phyloP scores from a whole-genome alignment of 306 rosid species.

The Lagenaria siceraria region DNA sequence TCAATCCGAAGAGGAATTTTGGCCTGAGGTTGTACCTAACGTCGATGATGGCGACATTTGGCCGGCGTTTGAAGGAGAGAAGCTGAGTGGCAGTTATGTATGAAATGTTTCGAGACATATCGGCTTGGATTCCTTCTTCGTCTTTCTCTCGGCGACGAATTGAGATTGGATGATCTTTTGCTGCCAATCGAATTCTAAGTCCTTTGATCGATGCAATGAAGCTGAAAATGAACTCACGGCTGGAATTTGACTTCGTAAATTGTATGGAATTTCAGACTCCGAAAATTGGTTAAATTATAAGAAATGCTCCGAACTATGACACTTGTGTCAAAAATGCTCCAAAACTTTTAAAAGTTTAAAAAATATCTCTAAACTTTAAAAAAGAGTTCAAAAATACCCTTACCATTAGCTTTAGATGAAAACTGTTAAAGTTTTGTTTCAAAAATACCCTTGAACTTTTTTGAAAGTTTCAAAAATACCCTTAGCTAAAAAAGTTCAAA shows the following conservation, averaged over 20 bases:
- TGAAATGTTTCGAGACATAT: constrained; percentile 20
- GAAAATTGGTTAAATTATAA: too few species aligned
- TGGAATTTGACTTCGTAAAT: not conserved
- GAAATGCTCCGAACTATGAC: too few species aligned
- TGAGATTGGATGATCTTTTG: not conserved
- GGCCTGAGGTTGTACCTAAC: constrained; percentile 7
- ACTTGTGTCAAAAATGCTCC: too few species aligned
- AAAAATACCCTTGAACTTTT: too few species aligned
- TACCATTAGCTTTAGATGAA: too few species aligned
- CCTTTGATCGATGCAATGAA: not conserved
- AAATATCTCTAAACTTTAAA: too few species aligned
- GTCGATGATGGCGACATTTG: constrained; percentile 11
- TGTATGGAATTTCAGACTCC: not conserved
- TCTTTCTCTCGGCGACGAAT: not conserved
- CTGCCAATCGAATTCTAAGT: not conserved
- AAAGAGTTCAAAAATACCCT: too few species aligned
- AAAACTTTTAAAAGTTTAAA: too few species aligned
- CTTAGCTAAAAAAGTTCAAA: too few species aligned
- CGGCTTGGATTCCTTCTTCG: not conserved
- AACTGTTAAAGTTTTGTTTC: too few species aligned
- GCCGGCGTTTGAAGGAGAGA: constrained; percentile 7
- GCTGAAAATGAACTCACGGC: not conserved
- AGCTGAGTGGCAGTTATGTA: constrained; percentile 10
- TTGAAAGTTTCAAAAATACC: too few species aligned
- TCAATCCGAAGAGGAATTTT: not conserved